Percentiles rank a stretch among this genome's conserved stretches.
Evolutionary conservation across 805 yeast species (phyloP).

Genomic region (Suhomyces sp.): DNA sequence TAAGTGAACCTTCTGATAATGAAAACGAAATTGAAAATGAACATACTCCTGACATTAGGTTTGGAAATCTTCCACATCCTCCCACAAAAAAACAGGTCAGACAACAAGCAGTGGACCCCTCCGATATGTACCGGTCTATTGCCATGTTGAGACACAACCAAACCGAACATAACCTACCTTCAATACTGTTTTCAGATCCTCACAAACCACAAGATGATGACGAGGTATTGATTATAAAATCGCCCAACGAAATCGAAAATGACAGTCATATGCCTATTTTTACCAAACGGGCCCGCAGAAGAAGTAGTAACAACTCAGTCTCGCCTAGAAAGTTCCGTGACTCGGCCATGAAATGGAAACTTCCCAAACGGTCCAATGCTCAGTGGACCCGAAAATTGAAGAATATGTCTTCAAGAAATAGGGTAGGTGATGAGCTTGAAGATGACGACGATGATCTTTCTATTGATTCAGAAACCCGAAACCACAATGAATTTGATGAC

Average conservation of each 20-base stretch:
- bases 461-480: conserved; percentile 9
- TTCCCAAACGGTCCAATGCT: conserved; percentile 10
- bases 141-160: conserved; percentile 54
- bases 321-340: conserved; percentile 6
- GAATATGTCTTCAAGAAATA: conserved; percentile 12
- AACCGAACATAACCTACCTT: background rate
- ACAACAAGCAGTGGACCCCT: conserved; percentile 55
- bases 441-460: conserved; percentile 10
- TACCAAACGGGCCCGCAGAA: conserved; percentile 22
- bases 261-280: conserved; percentile 33
- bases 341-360: conserved; percentile 13
- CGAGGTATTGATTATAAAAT: conserved; percentile 71
- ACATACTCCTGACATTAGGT: conserved; percentile 37
- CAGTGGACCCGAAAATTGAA: conserved; percentile 22
- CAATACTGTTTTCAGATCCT: conserved; percentile 4
- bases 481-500: conserved; percentile 10
- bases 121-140: conserved; percentile 81
- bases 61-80: conserved; percentile 61
- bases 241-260: conserved; percentile 70
- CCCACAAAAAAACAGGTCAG: conserved; percentile 30
- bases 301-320: background rate
- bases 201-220: conserved; percentile 48
- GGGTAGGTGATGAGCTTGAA: background rate
- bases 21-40: background rate
- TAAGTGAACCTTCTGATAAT: conserved; percentile 44